Percentiles rank a stretch among this genome's conserved stretches.
phyloP scores from a whole-genome alignment of 1,284 basidiomycete species.

The Ceratobasidium sp. region DNA sequence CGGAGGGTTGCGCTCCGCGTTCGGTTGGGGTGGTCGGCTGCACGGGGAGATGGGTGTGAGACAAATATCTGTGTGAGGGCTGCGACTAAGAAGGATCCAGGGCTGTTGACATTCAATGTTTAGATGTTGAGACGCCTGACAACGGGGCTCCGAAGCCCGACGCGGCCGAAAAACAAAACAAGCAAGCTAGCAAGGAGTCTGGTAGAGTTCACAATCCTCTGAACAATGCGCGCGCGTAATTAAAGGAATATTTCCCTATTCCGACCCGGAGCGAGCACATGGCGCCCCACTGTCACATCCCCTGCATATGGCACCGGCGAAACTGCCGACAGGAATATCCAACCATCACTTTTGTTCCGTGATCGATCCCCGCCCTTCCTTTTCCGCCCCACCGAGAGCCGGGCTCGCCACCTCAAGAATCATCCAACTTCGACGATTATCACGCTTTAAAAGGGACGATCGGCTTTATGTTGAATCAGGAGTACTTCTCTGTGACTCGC shows the following conservation, averaged over 20 bases:
- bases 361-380: neutral
- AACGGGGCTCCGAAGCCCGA: conserved; percentile 23
- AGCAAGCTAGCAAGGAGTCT: neutral
- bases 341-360: neutral
- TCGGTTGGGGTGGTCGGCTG: conserved; percentile 1
- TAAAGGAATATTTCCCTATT: neutral
- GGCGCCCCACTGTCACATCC: neutral
- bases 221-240: neutral
- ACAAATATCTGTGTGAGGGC: neutral
- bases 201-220: neutral
- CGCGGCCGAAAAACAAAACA: conserved; percentile 5
- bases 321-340: neutral
- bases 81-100: neutral
- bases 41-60: neutral
- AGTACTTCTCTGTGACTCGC: too few relatives aligned
- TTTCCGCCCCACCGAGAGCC: neutral
- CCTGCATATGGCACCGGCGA: neutral
- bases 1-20: neutral
- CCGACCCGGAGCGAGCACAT: conserved; percentile 11
- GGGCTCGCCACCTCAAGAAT: conserved; percentile 19
- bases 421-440: conserved; percentile 12
- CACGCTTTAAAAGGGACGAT: conserved; percentile 13
- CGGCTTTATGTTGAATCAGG: conserved; percentile 11
- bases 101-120: neutral
- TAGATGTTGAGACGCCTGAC: neutral